These are phyloP conservation scores for Clitopilus passeckerianus DNA, from an alignment of 768 basidiomycete species.

Conservation along the genomic window DNA sequence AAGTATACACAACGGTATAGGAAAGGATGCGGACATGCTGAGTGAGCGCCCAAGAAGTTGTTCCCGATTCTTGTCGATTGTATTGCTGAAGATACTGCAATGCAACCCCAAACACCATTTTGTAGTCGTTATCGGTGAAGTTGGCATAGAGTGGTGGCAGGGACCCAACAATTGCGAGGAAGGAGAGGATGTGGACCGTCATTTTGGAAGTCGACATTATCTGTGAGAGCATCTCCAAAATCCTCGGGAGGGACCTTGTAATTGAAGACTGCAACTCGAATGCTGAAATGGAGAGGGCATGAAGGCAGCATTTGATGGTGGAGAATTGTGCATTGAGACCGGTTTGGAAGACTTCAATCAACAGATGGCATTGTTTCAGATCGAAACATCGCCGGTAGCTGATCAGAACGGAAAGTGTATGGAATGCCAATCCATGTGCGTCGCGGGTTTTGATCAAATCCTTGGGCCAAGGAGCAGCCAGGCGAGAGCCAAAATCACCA, in stretches of 20 bases:
- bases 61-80: constrained; percentile 55
- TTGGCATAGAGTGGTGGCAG: constrained; percentile 78
- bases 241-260: constrained; percentile 71
- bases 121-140: constrained; percentile 87
- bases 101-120: constrained; percentile 92
- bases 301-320: constrained; percentile 85
- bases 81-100: constrained; percentile 92
- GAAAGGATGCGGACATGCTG: constrained; percentile 90
- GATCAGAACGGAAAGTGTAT: constrained; percentile 82
- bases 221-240: constrained; percentile 82
- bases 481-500: constrained; percentile 47
- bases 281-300: constrained; percentile 81
- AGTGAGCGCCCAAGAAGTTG: constrained; percentile 79
- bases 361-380: constrained; percentile 52
- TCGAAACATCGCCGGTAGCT: constrained; percentile 83
- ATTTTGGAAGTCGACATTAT: constrained; percentile 94
- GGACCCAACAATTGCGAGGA: constrained; percentile 84
- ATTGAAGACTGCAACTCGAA: constrained; percentile 84
- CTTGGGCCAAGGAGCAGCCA: constrained; percentile 52
- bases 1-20: constrained; percentile 87
- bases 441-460: constrained; percentile 64
- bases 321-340: constrained; percentile 68
- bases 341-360: constrained; percentile 69
- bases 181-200: constrained; percentile 94
- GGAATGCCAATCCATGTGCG: constrained; percentile 83